phyloP scores from a whole-genome alignment of 2,329 filamentous ascomycete species.

The Trichoderma semiorbis region DNA sequence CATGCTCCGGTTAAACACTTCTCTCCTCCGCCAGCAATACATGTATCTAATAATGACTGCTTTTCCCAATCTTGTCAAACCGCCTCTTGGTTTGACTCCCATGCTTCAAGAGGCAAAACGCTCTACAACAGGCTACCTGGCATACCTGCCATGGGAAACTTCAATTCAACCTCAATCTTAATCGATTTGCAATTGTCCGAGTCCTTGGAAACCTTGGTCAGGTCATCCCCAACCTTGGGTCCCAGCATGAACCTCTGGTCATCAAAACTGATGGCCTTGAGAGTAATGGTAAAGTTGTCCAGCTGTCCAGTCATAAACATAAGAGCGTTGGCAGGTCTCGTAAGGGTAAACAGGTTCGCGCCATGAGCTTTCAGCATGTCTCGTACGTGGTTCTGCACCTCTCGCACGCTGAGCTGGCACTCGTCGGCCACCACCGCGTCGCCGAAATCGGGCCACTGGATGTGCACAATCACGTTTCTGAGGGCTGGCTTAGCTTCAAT shows the following conservation, averaged over 20 bases:
- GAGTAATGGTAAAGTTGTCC: slow-evolving; percentile 9
- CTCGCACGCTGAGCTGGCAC: slow-evolving; percentile 29
- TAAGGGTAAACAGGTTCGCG: not conserved
- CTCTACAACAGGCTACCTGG: not conserved
- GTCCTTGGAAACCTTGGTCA: slow-evolving; percentile 24
- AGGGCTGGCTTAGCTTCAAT: not conserved
- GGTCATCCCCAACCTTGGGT: slow-evolving; percentile 27
- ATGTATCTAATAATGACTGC: not conserved
- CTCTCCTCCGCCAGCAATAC: not conserved
- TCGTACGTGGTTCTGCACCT: slow-evolving; percentile 22
- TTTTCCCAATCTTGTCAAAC: not conserved
- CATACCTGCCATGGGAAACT: not conserved
- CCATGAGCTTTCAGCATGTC: slow-evolving; percentile 23
- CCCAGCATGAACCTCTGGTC: slow-evolving; percentile 25
- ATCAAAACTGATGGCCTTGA: slow-evolving; percentile 26
- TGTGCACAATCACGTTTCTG: slow-evolving; percentile 24
- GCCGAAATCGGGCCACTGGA: slow-evolving; percentile 30
- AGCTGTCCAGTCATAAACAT: slow-evolving; percentile 8
- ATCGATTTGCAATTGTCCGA: slow-evolving; percentile 12
- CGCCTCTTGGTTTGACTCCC: not conserved
- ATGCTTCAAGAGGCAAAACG: not conserved
- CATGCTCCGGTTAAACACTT: not conserved
- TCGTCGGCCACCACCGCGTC: slow-evolving; percentile 30
- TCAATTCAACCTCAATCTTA: slow-evolving; percentile 3
- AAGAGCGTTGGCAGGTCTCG: not conserved